Evolutionary conservation across 2,329 filamentous ascomycete species (phyloP), one percentile per base, ranked within the genome.

Genomic region (Metarhizium album): DNA sequence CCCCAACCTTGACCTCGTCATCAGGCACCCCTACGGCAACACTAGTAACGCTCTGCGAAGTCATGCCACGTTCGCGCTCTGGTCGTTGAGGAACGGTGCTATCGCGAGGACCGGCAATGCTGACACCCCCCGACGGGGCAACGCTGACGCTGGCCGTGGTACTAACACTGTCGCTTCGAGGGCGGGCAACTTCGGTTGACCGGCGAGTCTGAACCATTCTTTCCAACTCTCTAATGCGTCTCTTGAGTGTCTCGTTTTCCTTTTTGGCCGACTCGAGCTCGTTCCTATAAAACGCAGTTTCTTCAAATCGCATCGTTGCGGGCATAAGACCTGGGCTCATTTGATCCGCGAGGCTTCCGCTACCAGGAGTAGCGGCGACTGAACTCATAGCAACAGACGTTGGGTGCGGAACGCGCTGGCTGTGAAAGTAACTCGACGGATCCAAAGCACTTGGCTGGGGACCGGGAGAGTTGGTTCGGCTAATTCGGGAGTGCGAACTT

Each of bases 191-290:
- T 47, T 78, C 75, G 56, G 74, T 74, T 37, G 70, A 65, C 33
- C 72, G 67, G 11, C 72, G 65, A 46, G 77, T 74, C 6, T 73
- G 68, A 7, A 83, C 67, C 54, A 72, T 66, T 37, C 73, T 70
- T 66, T 86, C 82, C 11, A 86, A 65, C 42, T 85, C 82, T 45
- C 79, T 73, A 52, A 86, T 76, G 14, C 78, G 73, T 50, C 74
- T 70, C 68, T 81, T 82, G 45, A 86, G 65, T 0, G 65, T 62
- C 48, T 85, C 82, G 53, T 86, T 85, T 65, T 86, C 82, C 45
- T 74, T 71, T 66, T 82, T 84, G 38, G 79, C 77, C 4, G 59
- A 67, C 23, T 85, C 82, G 0, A 85, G 68, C 60, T 85, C 82
- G 37, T 74, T 70, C 4, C 80, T 71, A 58, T 79, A 80, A 53